Percentiles rank a stretch among this genome's conserved stretches.
Conservation (phyloP, 768 basidiomycete genomes). For the Paxillus involutus region DNA sequence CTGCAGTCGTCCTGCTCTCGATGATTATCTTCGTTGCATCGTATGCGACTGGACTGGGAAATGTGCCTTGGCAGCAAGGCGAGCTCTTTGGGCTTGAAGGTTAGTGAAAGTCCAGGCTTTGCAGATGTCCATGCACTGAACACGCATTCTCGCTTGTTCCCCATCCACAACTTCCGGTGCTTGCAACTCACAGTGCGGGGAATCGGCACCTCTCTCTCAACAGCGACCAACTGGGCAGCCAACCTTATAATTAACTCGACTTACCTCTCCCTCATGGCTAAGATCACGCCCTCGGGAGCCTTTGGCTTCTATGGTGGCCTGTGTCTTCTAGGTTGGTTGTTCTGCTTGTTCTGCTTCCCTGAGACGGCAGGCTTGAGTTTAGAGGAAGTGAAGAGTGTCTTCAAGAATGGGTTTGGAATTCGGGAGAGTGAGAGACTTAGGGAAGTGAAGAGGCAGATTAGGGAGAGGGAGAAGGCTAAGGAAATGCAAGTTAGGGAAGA, state of each 20-base stretch:
- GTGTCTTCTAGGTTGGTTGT: slow-evolving; percentile 68
- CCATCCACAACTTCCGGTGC: neutral
- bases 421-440: slow-evolving; percentile 53
- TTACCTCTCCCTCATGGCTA: slow-evolving; percentile 75
- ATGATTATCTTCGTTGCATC: slow-evolving; percentile 85
- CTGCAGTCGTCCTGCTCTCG: slow-evolving; percentile 66
- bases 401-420: slow-evolving; percentile 65
- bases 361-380: slow-evolving; percentile 76
- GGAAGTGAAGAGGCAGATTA: slow-evolving; percentile 43
- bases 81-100: slow-evolving; percentile 80
- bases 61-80: slow-evolving; percentile 87
- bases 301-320: slow-evolving; percentile 78
- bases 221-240: slow-evolving; percentile 75
- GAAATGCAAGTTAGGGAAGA: neutral
- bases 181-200: slow-evolving; percentile 54
- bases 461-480: slow-evolving; percentile 26
- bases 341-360: slow-evolving; percentile 71
- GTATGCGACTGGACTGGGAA: slow-evolving; percentile 78
- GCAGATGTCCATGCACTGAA: too few relatives aligned
- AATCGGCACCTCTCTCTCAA: slow-evolving; percentile 71
- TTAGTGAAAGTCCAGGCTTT: slow-evolving; percentile 10
- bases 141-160: neutral
- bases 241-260: slow-evolving; percentile 80
- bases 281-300: slow-evolving; percentile 71
- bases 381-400: slow-evolving; percentile 65